Evolutionary conservation across 306 rosid genomes (phyloP), one percentile per base, ranked within the genome.

Genomic region (Betula pendula): DNA sequence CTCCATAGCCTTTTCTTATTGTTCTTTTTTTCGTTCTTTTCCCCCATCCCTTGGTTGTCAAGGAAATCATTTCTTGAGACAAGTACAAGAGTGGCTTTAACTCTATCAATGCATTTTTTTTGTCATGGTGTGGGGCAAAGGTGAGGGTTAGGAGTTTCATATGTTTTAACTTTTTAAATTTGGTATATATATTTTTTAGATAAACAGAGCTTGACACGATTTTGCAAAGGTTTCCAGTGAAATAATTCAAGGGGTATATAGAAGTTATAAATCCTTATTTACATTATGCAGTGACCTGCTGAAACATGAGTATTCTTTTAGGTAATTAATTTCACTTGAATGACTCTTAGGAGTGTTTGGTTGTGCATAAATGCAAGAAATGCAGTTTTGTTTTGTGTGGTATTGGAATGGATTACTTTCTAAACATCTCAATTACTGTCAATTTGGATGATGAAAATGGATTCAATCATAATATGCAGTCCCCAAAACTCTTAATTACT

Each of bases 11-110:
- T 63, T 63, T 63, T 63, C 6, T 6, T 38, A 38, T 38, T 38
- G 5, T 5, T 31, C 14, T 8, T 56, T 7, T 33, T 11, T 17
- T 20, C n/a, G 19, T 7, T 15, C 12, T 45, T 75, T 59, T 68
- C 63, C 8, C 15, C 72, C 17, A 16, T 63, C 25, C 42, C 53
- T 75, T 75, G 19, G 19, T 75, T 75, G 38, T 15, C 45, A 60
- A 67, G 38, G 65, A 48, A 58, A 33, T 27, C 40, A 49, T 78
- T 78, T 38, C 33, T 53, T 58, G 59, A 68, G 69, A 78, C 72
- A 24, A 59, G 20, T 68, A 52, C 75, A 52, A 68, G 10, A 10
- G n/a, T 43, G 51, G 29, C 45, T 68, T 40, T 68, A 69, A 43
- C 14, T 22, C 12, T n/a, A 19, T 38, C 31, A 1, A 38, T 38